Conservation (phyloP, 2,329 filamentous ascomycete species). For the Chaetomium strumarium region DNA sequence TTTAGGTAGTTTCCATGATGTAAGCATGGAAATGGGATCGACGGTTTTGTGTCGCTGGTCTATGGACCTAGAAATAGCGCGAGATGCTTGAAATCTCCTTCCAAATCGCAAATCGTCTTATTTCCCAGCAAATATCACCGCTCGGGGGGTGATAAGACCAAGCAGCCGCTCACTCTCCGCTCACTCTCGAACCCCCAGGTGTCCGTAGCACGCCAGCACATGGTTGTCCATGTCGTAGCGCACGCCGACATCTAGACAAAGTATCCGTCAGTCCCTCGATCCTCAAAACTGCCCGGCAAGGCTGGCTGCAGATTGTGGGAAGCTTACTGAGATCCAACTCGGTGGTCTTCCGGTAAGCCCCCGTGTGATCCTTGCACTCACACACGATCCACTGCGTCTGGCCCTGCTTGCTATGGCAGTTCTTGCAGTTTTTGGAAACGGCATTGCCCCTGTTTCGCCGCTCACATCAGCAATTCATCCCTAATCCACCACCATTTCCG, state of each 20-base stretch:
- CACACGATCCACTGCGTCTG: conserved; percentile 1
- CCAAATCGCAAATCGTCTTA: no score
- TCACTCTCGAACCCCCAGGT: not conserved
- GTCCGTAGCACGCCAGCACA: conserved; percentile 1
- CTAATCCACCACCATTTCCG: not conserved
- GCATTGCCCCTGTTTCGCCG: not conserved
- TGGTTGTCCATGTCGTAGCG: conserved; percentile 4
- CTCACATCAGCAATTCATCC: not conserved
- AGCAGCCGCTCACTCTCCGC: no score
- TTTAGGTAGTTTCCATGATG: not conserved
- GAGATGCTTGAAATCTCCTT: no score
- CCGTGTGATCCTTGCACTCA: not conserved
- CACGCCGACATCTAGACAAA: not conserved
- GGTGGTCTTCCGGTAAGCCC: not conserved
- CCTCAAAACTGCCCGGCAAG: not conserved
- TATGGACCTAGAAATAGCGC: no score
- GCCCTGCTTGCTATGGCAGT: not conserved
- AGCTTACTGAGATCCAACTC: not conserved
- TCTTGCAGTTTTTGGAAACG: not conserved
- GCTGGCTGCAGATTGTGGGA: not conserved
- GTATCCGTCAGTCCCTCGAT: not conserved
- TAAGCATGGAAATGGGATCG: no score
- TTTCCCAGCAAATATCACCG: no score
- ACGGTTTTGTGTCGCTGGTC: no score
- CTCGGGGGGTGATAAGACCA: not conserved